Percentiles rank a stretch among this genome's conserved stretches.
phyloP scores from a whole-genome alignment of 176 grass and related monocot genomes.

The Microstegium vimineum region DNA sequence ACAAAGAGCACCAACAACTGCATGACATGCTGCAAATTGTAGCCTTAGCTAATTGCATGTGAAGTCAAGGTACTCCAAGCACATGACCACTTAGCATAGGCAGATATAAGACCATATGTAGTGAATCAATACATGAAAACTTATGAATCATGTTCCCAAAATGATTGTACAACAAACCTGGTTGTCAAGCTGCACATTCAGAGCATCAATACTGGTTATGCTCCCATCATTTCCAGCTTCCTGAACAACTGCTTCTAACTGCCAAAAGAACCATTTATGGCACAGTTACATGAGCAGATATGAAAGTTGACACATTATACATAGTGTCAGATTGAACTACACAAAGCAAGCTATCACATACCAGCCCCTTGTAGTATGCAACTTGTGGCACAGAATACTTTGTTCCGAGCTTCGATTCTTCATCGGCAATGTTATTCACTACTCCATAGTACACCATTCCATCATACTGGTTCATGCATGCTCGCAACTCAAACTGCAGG shows the following conservation, averaged over 20 bases:
- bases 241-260: background rate
- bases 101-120: background rate
- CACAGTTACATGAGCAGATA: background rate
- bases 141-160: background rate
- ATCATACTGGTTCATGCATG: conserved; percentile 81
- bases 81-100: background rate
- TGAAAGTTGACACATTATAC: background rate
- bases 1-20: background rate
- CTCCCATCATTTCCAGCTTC: background rate
- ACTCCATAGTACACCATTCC: conserved; percentile 71
- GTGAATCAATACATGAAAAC: background rate
- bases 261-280: background rate
- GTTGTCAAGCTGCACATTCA: background rate
- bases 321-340: background rate
- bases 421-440: conserved; percentile 74
- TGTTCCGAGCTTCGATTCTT: conserved; percentile 82
- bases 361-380: conserved; percentile 91
- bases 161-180: background rate
- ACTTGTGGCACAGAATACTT: conserved; percentile 88
- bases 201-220: background rate
- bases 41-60: background rate
- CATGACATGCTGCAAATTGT: background rate
- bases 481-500: conserved; percentile 79
- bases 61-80: background rate
- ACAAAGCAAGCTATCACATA: conserved; percentile 29